phyloP scores from a whole-genome alignment of 148 eudicot genomes.

The Vaccinium macrocarpon region DNA sequence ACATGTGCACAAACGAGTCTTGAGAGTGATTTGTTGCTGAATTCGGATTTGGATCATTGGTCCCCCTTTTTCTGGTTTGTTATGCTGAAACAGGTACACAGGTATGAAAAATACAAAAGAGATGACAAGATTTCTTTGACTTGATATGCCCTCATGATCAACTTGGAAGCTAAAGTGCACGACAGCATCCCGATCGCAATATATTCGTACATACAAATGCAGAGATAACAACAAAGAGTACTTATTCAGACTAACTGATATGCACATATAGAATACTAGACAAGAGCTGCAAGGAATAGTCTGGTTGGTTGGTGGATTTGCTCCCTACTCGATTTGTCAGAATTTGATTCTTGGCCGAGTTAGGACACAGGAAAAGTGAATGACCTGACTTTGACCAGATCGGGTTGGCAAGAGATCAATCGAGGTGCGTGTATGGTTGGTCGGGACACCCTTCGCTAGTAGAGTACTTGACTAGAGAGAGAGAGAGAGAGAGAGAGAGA shows the following conservation, averaged over 20 bases:
- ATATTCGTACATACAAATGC: neutral
- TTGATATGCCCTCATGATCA: neutral
- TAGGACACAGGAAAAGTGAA: too few relatives aligned
- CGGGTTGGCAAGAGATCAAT: too few relatives aligned
- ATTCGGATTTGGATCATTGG: neutral
- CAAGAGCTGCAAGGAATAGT: too few relatives aligned
- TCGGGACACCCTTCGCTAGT: too few relatives aligned
- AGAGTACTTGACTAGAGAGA: too few relatives aligned
- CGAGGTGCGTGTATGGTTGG: too few relatives aligned
- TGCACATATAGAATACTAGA: neutral
- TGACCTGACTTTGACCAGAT: too few relatives aligned
- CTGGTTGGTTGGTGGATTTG: too few relatives aligned
- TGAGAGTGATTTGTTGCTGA: neutral
- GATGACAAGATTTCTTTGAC: neutral
- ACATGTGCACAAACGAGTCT: neutral
- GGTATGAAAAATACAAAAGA: neutral
- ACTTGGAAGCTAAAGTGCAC: neutral
- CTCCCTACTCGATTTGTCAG: too few relatives aligned
- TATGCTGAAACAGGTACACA: neutral
- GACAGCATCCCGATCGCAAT: neutral
- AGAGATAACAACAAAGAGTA: constrained; percentile 2
- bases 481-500: constrained; percentile 1
- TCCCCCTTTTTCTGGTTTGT: neutral
- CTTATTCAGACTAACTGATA: too few relatives aligned
- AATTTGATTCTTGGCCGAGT: too few relatives aligned